Evolutionary conservation across 768 basidiomycete genomes (phyloP), one percentile per base, ranked within the genome.

Genomic region (Russula brevipes): DNA sequence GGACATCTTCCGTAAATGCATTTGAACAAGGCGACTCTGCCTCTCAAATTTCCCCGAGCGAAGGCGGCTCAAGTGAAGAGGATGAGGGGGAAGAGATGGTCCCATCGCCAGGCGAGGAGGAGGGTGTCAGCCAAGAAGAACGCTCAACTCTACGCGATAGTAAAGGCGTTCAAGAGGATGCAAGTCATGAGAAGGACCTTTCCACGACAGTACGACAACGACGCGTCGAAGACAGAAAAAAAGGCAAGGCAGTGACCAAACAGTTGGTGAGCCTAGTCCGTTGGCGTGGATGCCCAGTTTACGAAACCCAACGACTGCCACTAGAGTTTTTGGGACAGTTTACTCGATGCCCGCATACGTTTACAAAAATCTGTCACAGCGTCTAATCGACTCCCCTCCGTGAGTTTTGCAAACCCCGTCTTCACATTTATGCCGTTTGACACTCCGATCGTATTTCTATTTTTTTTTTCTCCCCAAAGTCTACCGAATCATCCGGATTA

Each of bases 341-440:
- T 98, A 42, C 80, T 98, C 35, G 91, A 97, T 71, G 84, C 90
- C n/a, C 85, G 96, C 41, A 98, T 98, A 72, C 86, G 86, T 31
- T 74, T 97, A 49, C 96, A 98, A 75, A 98, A 94, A 76, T 82
- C 87, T 30, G 78, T 85, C 50, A 70, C 78, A 1, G 77, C 86
- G 11, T 79, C 85, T 6, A 90, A 92, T 70, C 76, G 76, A 54
- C 78, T 97, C 6, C 87, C 90, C 39, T 70, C 67, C 39, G 91
- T 87, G 70, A 68, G 85, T 75, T 39, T 49, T 52, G 42, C 46
- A 64, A 42, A 45, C 9, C 12, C 0, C 11, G 47, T 46, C 35
- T 38, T 46, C 31, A 33, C 12, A 7, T 49, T 61, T 5, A 46
- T 49, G 36, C 11, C 53, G 16, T 49, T 69, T 56, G 52, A 57